A percentile compares a stretch with the other conserved stretches of the same genome.
Conservation (phyloP, 2,329 filamentous ascomycete genomes). For the Apiospora phragmitis region DNA sequence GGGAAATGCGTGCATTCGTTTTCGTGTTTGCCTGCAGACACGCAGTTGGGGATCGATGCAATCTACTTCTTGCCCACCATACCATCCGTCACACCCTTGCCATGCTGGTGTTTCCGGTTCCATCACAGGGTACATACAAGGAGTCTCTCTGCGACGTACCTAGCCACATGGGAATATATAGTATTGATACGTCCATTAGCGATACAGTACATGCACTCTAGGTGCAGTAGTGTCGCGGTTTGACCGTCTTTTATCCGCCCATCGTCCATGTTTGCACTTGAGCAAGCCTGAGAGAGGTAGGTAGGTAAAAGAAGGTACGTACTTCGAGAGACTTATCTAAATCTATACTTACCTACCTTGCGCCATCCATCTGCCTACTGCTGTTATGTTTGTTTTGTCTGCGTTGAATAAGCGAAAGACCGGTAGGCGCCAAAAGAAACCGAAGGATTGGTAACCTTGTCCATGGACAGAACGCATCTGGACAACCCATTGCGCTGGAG, state of each 20-base stretch:
- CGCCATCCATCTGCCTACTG: neutral
- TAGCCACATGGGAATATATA: neutral
- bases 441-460: constrained; percentile 2
- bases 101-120: neutral
- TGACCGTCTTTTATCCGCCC: neutral
- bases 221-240: neutral
- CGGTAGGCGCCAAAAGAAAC: neutral
- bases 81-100: neutral
- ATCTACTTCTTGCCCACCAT: neutral
- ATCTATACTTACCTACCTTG: neutral
- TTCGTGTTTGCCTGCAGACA: neutral
- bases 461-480: neutral
- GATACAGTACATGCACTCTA: neutral
- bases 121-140: neutral
- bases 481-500: constrained; percentile 3
- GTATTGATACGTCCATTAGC: neutral
- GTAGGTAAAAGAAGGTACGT: neutral
- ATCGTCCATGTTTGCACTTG: neutral
- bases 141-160: neutral
- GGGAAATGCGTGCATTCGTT: neutral
- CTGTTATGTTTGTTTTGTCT: neutral
- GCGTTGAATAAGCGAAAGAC: neutral
- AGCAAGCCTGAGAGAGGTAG: neutral
- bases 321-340: neutral
- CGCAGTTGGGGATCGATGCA: constrained; percentile 4